Base-by-base conservation (phyloP, 2,329 filamentous ascomycete genomes). In the Penicillium sp. region DNA sequence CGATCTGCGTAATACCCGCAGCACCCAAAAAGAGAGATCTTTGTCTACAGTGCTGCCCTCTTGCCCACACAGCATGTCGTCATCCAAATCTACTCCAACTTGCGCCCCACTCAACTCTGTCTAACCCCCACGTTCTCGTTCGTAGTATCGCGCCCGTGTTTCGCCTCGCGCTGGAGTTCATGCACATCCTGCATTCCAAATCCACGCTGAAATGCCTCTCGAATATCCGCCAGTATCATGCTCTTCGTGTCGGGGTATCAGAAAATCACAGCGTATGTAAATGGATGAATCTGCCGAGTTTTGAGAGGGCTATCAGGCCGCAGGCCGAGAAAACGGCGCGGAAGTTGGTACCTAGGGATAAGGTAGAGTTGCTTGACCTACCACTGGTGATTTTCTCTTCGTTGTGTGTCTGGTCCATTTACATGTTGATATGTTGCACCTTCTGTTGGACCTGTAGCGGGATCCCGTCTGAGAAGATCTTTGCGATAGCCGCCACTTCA, bases 311-410 rank as follows among this genome's bases (percentile, higher is more conserved):
- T 78, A 82, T 82, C 6, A 82, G 66, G 39, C 77, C 74, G 58
- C 80, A 83, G 4, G 78, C 79, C 18, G 75, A 69, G 27, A 78
- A 66, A 11, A 81, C 70, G 11, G 79, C 79, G 11, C 79, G 74
- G 59, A 80, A 73, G 56, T 81, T 82, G n/a, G 71, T 65, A 22
- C 22, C 22, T 22, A 0, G 78, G 76, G 14, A 76, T 69, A 31
- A 73, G 70, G 58, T 81, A 79, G 33, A 82, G 76, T 64, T 81
- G 78, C 64, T 80, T 81, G 60, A 80, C 66, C 9, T 76, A 79
- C 68, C 75, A 77, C 6, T 9, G 31, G 9, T 70, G 62, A 22
- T 73, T 74, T 64, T 77, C 77, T 19, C 74, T 74, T 71, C 54
- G 77, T 71, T 18, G 77, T 72, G 37, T 18, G 40, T 31, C 24